Conservation (phyloP, 2,329 filamentous ascomycete species). For the Penicillium sp. region DNA sequence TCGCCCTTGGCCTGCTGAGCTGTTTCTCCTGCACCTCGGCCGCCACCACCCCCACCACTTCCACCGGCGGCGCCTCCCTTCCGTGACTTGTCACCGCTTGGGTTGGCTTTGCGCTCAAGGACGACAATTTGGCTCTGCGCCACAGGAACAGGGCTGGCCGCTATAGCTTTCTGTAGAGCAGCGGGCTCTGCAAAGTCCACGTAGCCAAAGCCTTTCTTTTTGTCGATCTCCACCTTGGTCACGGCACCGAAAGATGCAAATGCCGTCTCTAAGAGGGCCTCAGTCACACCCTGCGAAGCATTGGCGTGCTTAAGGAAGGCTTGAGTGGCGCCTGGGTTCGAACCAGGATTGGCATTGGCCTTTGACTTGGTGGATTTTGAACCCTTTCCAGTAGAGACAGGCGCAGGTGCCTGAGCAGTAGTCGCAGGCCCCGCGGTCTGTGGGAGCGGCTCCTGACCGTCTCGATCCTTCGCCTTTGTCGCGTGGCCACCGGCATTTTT, state of each 20-base stretch:
- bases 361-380: constrained; percentile 28
- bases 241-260: constrained; percentile 70
- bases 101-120: constrained; percentile 53
- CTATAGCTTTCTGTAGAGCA: constrained; percentile 69
- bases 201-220: constrained; percentile 90
- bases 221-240: constrained; percentile 81
- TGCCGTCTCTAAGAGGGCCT: constrained; percentile 67
- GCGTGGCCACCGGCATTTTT: constrained; percentile 11
- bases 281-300: constrained; percentile 84
- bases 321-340: constrained; percentile 30
- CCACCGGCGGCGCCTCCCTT: constrained; percentile 22
- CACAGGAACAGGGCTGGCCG: constrained; percentile 72
- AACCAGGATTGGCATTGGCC: constrained; percentile 16
- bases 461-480: constrained; percentile 19
- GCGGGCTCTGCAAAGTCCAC: constrained; percentile 75
- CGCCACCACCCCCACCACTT: constrained; percentile 15
- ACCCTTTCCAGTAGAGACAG: constrained; percentile 14
- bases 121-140: constrained; percentile 84
- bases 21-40: constrained; percentile 17
- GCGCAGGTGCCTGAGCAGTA: constrained; percentile 11
- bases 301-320: constrained; percentile 80
- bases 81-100: constrained; percentile 27
- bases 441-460: constrained; percentile 12
- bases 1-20: constrained; percentile 10
- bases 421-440: constrained; percentile 12